Conservation (phyloP, 768 basidiomycete species). For the Pleurotus tuber-regium region DNA sequence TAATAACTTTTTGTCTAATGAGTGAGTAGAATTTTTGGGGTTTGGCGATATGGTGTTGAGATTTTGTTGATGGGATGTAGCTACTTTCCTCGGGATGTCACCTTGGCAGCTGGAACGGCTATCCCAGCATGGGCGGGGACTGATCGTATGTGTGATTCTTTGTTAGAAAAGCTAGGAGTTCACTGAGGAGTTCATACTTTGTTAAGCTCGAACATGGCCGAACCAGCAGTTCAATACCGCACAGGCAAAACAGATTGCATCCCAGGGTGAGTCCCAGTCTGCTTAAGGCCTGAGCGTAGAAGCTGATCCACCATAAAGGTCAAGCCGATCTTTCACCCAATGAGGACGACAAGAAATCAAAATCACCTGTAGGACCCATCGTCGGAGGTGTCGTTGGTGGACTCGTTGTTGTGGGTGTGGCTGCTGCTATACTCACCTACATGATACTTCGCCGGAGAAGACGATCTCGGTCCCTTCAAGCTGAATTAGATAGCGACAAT, state of each 20-base stretch:
- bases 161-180: too few relatives aligned
- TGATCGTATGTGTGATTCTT: conserved; percentile 7
- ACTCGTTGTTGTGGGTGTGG: not conserved
- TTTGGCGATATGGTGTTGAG: not conserved
- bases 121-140: conserved; percentile 11
- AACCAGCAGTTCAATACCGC: conserved; percentile 4
- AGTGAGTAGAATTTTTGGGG: not conserved
- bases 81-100: conserved; percentile 11
- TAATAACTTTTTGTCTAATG: not conserved
- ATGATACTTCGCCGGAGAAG: not conserved
- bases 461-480: not conserved
- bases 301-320: not conserved
- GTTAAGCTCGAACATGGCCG: conserved; percentile 4
- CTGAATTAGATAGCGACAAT: not conserved
- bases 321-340: not conserved
- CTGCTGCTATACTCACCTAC: not conserved
- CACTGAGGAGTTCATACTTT: not conserved
- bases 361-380: conserved; percentile 6
- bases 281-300: not conserved
- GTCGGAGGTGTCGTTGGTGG: conserved; percentile 10
- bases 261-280: not conserved
- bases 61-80: not conserved
- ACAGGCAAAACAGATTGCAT: not conserved
- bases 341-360: not conserved
- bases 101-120: conserved; percentile 4